Evolutionary conservation across 2,329 filamentous ascomycete species (phyloP), one percentile per base, ranked within the genome.

Genomic region (Sporothrix schenckii): DNA sequence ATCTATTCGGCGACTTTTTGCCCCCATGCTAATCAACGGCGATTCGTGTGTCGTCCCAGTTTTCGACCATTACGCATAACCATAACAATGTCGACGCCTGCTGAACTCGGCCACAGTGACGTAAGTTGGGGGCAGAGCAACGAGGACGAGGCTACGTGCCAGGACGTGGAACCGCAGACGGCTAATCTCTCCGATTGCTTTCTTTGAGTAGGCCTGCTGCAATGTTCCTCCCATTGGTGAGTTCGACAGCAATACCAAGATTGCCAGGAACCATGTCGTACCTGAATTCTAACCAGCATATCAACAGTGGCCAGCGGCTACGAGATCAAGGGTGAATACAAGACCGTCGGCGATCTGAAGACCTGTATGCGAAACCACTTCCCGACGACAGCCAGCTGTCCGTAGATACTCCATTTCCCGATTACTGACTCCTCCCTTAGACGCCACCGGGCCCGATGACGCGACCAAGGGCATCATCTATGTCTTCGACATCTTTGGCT

Each of bases 401-500:
- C 6, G 34, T 34, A 34, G 34, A 34, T 6, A 6, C 34, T 5
- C 34, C 34, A 34, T 7, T 0, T 6, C 34, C 34, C 16, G 14
- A 50, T 34, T 7, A 50, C 10, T 27, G 39, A 19, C 52, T 27
- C 14, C 41, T 14, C 4, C 0, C 44, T 19, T 56, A 80, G 85
- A 88, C 72, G 80, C 84, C 30, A 83, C 81, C 13, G 83, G 84
- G 61, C 81, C 85, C 21, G 75, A 78, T 16, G 79, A 81, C 61
- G 81, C 84, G 41, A 80, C 79, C 71, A 89, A 87, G 80, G 90
- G 85, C 67, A 83, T 92, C 70, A 79, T 92, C 70, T 79, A 84
- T 73, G 84, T 91, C 77, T 89, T 81, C 77, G 89, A 92, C 79
- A 89, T 91, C 78, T 91, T 91, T 76, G 89, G 89, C 75, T 89